phyloP scores from a whole-genome alignment of 2,329 filamentous ascomycete genomes.

The Pestalotiopsis sp. region DNA sequence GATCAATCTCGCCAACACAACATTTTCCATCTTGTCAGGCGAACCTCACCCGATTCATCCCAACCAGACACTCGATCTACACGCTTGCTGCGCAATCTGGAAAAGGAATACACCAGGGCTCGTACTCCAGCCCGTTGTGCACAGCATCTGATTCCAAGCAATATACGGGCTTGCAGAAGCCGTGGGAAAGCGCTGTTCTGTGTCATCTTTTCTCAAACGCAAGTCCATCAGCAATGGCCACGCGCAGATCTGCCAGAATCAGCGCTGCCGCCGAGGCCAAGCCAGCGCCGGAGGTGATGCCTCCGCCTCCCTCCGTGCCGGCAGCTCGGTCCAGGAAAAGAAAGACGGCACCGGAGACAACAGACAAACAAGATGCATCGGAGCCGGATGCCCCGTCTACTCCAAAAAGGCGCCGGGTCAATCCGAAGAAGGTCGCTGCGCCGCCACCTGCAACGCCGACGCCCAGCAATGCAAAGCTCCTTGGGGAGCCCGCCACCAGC shows the following conservation, averaged over 20 bases:
- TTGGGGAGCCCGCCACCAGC: constrained; percentile 33
- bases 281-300: constrained; percentile 18
- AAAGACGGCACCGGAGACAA: constrained; percentile 24
- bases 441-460: constrained; percentile 49
- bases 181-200: not conserved
- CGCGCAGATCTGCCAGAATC: constrained; percentile 31
- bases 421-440: constrained; percentile 22
- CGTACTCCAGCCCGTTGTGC: not conserved
- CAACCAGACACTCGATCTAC: not conserved
- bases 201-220: not conserved
- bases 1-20: not conserved
- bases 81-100: not conserved
- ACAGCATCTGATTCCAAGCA: too few relatives aligned
- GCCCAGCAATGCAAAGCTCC: constrained; percentile 44
- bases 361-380: constrained; percentile 7
- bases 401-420: constrained; percentile 30
- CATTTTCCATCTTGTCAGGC: not conserved
- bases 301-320: constrained; percentile 22
- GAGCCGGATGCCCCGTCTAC: constrained; percentile 27
- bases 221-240: constrained; percentile 25
- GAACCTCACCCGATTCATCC: not conserved
- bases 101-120: not conserved
- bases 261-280: constrained; percentile 26
- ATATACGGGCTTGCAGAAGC: not conserved
- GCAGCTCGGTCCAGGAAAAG: constrained; percentile 35